Evolutionary conservation across 495 filamentous ascomycete species (phyloP).

Genomic region (Penicillium fimorum): DNA sequence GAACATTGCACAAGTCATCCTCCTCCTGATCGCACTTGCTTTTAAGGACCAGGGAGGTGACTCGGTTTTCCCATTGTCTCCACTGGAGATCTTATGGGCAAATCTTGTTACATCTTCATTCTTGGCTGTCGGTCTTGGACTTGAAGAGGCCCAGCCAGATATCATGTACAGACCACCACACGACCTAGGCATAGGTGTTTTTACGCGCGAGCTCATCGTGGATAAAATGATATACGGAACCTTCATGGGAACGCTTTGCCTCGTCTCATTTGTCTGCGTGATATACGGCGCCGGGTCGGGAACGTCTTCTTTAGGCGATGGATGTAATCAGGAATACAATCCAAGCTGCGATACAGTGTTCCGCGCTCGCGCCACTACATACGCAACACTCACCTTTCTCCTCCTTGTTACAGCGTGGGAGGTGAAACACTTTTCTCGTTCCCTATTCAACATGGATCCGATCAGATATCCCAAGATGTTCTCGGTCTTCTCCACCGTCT

Average conservation of each 20-base stretch:
- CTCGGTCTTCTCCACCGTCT: constrained; percentile 63
- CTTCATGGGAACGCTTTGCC: constrained; percentile 64
- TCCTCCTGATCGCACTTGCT: constrained; percentile 66
- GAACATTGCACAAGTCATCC: constrained; percentile 73
- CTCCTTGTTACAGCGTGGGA: constrained; percentile 74
- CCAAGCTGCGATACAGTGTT: constrained; percentile 62
- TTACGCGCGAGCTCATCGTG: constrained; percentile 65
- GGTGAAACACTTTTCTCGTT: constrained; percentile 68
- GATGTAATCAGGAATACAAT: constrained; percentile 63
- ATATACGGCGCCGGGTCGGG: constrained; percentile 63
- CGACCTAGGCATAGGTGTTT: constrained; percentile 63
- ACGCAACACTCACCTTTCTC: constrained; percentile 72
- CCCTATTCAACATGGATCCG: constrained; percentile 66
- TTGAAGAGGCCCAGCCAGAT: constrained; percentile 63
- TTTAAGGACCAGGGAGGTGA: constrained; percentile 63
- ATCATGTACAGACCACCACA: constrained; percentile 73
- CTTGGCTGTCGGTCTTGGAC: constrained; percentile 71
- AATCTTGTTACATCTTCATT: constrained; percentile 76
- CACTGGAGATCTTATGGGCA: constrained; percentile 75
- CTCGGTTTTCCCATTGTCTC: constrained; percentile 74
- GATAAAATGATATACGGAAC: constrained; percentile 75
- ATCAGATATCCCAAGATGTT: constrained; percentile 40
- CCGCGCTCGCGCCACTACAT: constrained; percentile 73
- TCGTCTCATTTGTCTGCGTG: constrained; percentile 67
- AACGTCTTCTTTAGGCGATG: constrained; percentile 55